Evolutionary conservation across 805 yeast genomes (phyloP).

Genomic region (Candida coquimbonensis): DNA sequence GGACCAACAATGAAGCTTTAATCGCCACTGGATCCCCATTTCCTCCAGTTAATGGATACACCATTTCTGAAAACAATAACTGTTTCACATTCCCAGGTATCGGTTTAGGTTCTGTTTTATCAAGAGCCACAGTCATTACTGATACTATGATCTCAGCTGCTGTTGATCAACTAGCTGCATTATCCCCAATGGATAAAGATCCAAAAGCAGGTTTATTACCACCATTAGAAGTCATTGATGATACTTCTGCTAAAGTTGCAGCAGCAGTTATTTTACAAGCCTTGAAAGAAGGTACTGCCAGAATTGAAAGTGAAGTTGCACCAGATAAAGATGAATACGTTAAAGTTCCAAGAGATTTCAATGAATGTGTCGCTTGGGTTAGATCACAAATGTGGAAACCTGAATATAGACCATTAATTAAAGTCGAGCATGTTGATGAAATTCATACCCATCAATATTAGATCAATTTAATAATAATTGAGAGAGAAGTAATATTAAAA

Average conservation of each 20-base stretch:
- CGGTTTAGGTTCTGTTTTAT: conserved; percentile 89
- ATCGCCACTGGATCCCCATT: conserved; percentile 99
- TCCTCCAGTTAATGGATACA: conserved; percentile 83
- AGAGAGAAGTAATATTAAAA: no score
- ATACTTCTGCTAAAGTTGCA: conserved; percentile 86
- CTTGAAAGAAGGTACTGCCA: conserved; percentile 77
- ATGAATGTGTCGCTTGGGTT: conserved; percentile 82
- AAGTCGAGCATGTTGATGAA: conserved; percentile 39
- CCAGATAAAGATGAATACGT: conserved; percentile 63
- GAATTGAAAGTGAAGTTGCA: conserved; percentile 63
- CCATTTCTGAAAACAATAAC: conserved; percentile 91
- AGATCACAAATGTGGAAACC: conserved; percentile 95
- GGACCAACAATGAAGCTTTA: conserved; percentile 88
- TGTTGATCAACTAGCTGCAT: conserved; percentile 79
- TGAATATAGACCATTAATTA: conserved; percentile 77
- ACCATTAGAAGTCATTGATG: conserved; percentile 77
- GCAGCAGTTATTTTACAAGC: conserved; percentile 90
- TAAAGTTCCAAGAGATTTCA: conserved; percentile 72
- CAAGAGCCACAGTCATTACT: conserved; percentile 76
- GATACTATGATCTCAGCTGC: conserved; percentile 95
- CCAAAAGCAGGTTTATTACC: conserved; percentile 80
- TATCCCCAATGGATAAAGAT: conserved; percentile 74
- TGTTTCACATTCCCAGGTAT: conserved; percentile 98
- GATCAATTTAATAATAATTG: no score
- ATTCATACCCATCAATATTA: no score